Base-by-base conservation (phyloP, 495 filamentous ascomycete species). In the Penicillium chermesinum region DNA sequence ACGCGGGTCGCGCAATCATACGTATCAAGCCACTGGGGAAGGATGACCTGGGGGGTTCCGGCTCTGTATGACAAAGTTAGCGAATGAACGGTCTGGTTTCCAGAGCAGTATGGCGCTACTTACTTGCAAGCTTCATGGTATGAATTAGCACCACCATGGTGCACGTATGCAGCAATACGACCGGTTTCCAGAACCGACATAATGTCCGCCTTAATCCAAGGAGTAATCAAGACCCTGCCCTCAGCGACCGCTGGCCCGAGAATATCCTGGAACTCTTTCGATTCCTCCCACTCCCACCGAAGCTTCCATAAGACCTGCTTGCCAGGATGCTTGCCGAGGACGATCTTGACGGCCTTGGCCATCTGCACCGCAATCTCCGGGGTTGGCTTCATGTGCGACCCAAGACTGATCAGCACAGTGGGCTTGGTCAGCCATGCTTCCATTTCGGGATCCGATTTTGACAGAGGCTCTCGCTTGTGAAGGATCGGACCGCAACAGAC, bases 81-180 rank as follows among this genome's bases (percentile, higher is more conserved):
- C 33, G 12, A 13, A 7, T 33, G 8, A 18, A 7, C 9, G 12
- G 8, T 1, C 8, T 10, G 21, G 8, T 6, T 2, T 36, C 12
- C 7, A 16, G 5, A 30, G 8, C 22, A 5, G 7, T 36, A n/a
- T n/a, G n/a, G 12, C 21, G 43, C 15, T 20, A 66, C 66, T 48
- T 63, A 80, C 74, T 68, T 69, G 38, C 77, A 66, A 1, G 72
- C 74, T 49, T 80, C 77, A 44, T 75, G 72, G 40, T 67, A 80
- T n/a, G 69, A 76, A 32, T 77, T 77, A 0, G 73, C 66, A 17
- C 77, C 76, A 3, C 77, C 77, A 50, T 80, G 77, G 44, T 78
- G 74, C 3, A 79, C 73, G 20, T 66, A 72, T 15, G 65, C 66
- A 16, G 72, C 55, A n/a, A 79, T 66, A 22, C 71, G 53, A 0